Evolutionary conservation across 2,329 filamentous ascomycete genomes (phyloP).

Genomic region (Xylariaceae sp.): DNA sequence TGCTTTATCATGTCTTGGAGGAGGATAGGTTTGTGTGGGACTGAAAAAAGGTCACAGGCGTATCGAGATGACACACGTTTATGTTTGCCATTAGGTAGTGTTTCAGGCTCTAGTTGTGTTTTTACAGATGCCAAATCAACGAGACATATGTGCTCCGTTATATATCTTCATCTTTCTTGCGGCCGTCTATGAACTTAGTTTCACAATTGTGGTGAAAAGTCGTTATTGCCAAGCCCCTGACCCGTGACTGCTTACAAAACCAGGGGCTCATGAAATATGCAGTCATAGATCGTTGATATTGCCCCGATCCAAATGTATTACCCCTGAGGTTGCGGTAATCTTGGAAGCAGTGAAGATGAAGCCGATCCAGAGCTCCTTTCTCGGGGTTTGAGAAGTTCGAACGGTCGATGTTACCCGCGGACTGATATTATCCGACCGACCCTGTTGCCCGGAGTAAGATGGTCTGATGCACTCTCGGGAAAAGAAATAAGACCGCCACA

Average conservation of each 20-base stretch:
- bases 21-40: constrained; percentile 5
- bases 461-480: too few species aligned
- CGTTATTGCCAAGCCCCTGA: background rate
- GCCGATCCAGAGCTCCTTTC: too few species aligned
- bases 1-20: constrained; percentile 7
- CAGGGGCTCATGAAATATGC: too few species aligned
- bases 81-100: constrained; percentile 8
- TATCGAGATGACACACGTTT: constrained; percentile 24
- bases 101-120: constrained; percentile 21
- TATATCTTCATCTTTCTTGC: background rate
- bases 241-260: background rate
- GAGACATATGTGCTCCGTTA: constrained; percentile 10
- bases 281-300: too few species aligned
- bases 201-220: background rate
- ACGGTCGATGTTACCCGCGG: too few species aligned
- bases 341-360: background rate
- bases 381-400: too few species aligned
- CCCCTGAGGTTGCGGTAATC: background rate
- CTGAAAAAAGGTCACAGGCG: constrained; percentile 22
- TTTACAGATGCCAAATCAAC: constrained; percentile 14
- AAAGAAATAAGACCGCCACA: too few species aligned
- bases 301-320: too few species aligned
- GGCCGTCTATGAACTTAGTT: background rate
- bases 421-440: too few species aligned
- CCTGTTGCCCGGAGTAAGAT: too few species aligned